A percentile compares a stretch with the other conserved stretches of the same genome.
These are phyloP conservation scores for Xeromyces bisporus DNA, from an alignment of 495 filamentous ascomycete species.

Conservation along the genomic window DNA sequence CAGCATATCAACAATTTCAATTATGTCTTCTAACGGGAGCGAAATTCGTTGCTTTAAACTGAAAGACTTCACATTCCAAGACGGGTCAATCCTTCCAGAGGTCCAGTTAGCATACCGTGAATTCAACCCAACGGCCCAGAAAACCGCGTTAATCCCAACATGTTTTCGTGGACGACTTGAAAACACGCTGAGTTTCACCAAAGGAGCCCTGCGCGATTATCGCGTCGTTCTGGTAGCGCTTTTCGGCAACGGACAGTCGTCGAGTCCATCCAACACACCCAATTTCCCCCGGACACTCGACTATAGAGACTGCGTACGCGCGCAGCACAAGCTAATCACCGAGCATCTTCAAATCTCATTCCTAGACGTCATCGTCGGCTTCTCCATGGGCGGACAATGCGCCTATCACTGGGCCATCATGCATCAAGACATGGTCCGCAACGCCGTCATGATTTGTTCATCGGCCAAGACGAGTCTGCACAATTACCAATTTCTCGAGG, in stretches of 20 bases:
- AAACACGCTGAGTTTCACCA: constrained; percentile 25
- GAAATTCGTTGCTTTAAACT: constrained; percentile 18
- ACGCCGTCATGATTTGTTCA: constrained; percentile 46
- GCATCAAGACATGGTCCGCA: constrained; percentile 41
- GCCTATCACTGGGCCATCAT: constrained; percentile 45
- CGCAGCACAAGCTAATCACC: constrained; percentile 40
- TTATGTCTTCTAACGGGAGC: constrained; percentile 2
- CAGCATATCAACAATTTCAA: too few relatives aligned
- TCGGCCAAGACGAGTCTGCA: constrained; percentile 45
- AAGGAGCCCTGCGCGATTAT: constrained; percentile 31
- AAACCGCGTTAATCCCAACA: constrained; percentile 27
- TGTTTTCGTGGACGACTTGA: constrained; percentile 32
- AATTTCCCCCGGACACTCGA: constrained; percentile 38
- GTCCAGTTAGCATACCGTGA: constrained; percentile 27
- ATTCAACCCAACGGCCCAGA: constrained; percentile 19
- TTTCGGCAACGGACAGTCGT: constrained; percentile 50
- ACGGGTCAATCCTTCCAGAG: constrained; percentile 10
- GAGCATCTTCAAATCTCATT: constrained; percentile 34
- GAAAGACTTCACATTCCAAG: constrained; percentile 22
- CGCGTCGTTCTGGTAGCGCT: constrained; percentile 46
- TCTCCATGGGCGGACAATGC: constrained; percentile 50
- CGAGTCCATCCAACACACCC: constrained; percentile 41
- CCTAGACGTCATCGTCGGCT: constrained; percentile 38
- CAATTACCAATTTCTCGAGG: constrained; percentile 52
- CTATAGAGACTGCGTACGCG: constrained; percentile 41